Percentiles rank a stretch among this genome's conserved stretches.
Evolutionary conservation across 305 asterid species (phyloP).

Genomic region (Solanum chacoense): DNA sequence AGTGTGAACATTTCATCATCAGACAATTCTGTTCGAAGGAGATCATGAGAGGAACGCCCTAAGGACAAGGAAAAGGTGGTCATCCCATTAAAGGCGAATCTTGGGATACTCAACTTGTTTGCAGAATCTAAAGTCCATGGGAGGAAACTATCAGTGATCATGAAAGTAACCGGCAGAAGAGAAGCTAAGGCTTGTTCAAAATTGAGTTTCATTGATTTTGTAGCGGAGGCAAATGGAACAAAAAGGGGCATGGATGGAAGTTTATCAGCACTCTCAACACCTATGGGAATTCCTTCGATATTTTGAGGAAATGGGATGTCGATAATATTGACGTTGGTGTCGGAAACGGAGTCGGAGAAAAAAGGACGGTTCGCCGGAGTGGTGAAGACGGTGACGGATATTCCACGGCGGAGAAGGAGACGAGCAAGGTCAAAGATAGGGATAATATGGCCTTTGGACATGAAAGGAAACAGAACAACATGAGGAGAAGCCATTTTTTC

Average conservation of each 20-base stretch:
- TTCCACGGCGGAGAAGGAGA: conserved; percentile 28
- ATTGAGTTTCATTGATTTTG: conserved; percentile 31
- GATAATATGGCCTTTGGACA: conserved; percentile 52
- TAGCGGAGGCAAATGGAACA: conserved; percentile 20
- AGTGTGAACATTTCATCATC: conserved; percentile 33
- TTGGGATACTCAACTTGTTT: conserved; percentile 31
- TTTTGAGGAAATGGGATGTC: conserved; percentile 47
- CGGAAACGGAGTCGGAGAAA: conserved; percentile 16
- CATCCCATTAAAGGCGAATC: conserved; percentile 45
- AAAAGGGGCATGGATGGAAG: conserved; percentile 53
- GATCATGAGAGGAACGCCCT: not conserved
- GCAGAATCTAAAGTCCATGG: conserved; percentile 51
- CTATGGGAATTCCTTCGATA: conserved; percentile 34
- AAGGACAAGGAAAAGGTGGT: conserved; percentile 17
- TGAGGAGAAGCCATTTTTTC: conserved; percentile 12
- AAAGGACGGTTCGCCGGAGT: conserved; percentile 41
- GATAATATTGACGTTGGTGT: conserved; percentile 6
- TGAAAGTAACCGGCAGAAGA: conserved; percentile 20
- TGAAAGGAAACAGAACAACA: conserved; percentile 29
- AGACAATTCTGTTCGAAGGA: conserved; percentile 21
- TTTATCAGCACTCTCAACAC: conserved; percentile 48
- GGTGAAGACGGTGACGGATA: conserved; percentile 42
- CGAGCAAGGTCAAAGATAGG: conserved; percentile 51
- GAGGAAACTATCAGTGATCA: conserved; percentile 53
- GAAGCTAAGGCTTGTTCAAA: conserved; percentile 30